A percentile compares a stretch with the other conserved stretches of the same genome.
phyloP scores from a whole-genome alignment of 768 basidiomycete genomes.

The Macrolepiota dolichaula region DNA sequence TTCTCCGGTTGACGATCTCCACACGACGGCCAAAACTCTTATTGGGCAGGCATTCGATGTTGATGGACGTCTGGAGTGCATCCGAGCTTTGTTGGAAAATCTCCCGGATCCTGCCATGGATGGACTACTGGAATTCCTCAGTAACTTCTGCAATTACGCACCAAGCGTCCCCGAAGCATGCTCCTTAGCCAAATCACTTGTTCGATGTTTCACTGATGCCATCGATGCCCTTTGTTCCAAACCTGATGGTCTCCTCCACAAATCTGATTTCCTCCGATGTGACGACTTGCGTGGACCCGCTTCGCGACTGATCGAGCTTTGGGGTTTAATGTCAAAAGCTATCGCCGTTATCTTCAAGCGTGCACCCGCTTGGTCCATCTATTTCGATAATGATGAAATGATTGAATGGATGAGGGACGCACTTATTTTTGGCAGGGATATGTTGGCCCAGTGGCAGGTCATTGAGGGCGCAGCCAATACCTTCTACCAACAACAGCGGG shows the following conservation, averaged over 20 bases:
- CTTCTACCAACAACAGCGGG: constrained; percentile 6
- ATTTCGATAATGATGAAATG: constrained; percentile 83
- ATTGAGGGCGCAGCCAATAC: constrained; percentile 68
- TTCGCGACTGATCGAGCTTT: constrained; percentile 63
- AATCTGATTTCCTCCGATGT: constrained; percentile 44
- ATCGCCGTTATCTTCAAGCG: constrained; percentile 82
- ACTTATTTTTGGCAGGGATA: constrained; percentile 85
- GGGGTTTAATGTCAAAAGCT: constrained; percentile 78
- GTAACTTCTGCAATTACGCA: constrained; percentile 62
- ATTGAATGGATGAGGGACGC: constrained; percentile 98
- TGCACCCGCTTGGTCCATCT: constrained; percentile 79
- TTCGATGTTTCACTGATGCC: constrained; percentile 89
- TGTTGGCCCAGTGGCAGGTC: constrained; percentile 76
- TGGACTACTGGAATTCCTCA: constrained; percentile 69
- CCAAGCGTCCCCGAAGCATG: constrained; percentile 78
- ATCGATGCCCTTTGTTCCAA: constrained; percentile 82
- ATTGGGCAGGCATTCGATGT: constrained; percentile 84
- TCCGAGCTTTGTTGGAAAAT: constrained; percentile 71
- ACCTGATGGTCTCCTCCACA: constrained; percentile 68
- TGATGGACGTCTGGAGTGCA: constrained; percentile 86
- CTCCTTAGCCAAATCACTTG: constrained; percentile 83
- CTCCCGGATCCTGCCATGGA: constrained; percentile 63
- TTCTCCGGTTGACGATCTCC: constrained; percentile 76
- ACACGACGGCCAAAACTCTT: constrained; percentile 73
- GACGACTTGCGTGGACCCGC: constrained; percentile 42